Evolutionary conservation across 169 alveolate genomes (phyloP), one percentile per base, ranked within the genome.

Genomic region (Plasmodium vivax): DNA sequence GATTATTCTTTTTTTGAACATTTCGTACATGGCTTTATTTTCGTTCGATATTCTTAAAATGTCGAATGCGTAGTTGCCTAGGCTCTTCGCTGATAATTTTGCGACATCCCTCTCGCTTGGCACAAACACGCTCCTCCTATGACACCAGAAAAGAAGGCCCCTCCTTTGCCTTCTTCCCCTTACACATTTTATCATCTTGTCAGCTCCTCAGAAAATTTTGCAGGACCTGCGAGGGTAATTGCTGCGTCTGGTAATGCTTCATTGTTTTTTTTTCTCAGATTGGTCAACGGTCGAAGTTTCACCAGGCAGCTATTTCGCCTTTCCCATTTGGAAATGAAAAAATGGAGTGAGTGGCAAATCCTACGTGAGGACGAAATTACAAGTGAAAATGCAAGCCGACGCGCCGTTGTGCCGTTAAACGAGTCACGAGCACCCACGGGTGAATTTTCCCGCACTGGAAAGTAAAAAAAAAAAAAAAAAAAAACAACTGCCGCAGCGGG

Each of bases 11-110:
- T 43, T 80, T 27, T 81, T 90, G 45, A 80, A 90, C 19, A 12
- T 19, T 90, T 90, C 92, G 73, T 90, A 90, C 54, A 90, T 27
- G 4, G 54, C 92, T 30, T 80, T 47, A 58, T 90, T 90, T 62
- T 34, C 77, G 19, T 80, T 71, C 14, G 92, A 90, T 74, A 90
- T 43, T 80, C 94, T 58, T n/a, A 90, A 9, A 68, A 90, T 90
- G 51, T 90, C 94, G 74, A 90, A 81, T 10, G 94, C 81, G 38
- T 80, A 90, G 38, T 72, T 79, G 16, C 94, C 91, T 81, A 90
- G 73, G 83, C 75, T 43, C 51, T 90, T 90, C 19, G 91, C 47
- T 41, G 94, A 90, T 16, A 90, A 71, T 90, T 90, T 90, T 79
- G 72, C 77, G 0, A 90, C 36, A 32, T 90, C 91, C 36, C 27